Base-by-base conservation (phyloP, 1,139 yeast species). In the Geotrichum klebahnii region DNA sequence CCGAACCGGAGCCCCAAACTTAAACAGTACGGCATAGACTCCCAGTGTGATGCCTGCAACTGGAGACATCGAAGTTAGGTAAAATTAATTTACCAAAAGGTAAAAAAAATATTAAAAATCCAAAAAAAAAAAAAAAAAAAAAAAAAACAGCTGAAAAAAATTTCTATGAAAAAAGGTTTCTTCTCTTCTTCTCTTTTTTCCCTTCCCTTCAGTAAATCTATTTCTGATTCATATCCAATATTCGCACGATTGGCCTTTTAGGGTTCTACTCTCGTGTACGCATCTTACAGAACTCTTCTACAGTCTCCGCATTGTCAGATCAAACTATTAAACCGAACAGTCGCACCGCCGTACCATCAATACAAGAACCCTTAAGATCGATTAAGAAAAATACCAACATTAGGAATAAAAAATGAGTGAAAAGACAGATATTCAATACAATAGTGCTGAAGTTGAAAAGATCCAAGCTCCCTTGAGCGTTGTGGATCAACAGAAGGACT, bases 191-290 rank as follows among this genome's bases (percentile, higher is more conserved):
- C 38, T 34, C 5, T 12, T 10, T n/a, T 34, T 12, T 22, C 38
- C n/a, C 5, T n/a, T 31, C 8, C 14, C n/a, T 31, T 8, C 14
- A 12, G 17, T 31, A 5, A 31, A 31, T 17, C 34, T 14, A 6
- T 22, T 12, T 16, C 19, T 4, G 22, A 29, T 9, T 26, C 10
- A 8, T 26, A 26, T 6, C 29, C 10, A 28, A 5, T 24, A 14
- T 31, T 44, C 33, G 41, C 53, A 48, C 54, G 57, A 54, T 47
- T 46, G 57, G 53, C 57, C 57, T 54, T 54, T 39, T 20, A 51
- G 53, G 51, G 57, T 54, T 54, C 57, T 54, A 48, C 57, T 53
- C 28, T 54, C 56, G 56, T 53, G 56, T 47, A 35, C 36, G 26
- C 19, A 12, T 6, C 32, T 33, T n/a, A 29, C 23, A 52, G 54